A percentile compares a stretch with the other conserved stretches of the same genome.
Evolutionary conservation across 768 basidiomycete genomes (phyloP).

Genomic region (Suillus lakei): DNA sequence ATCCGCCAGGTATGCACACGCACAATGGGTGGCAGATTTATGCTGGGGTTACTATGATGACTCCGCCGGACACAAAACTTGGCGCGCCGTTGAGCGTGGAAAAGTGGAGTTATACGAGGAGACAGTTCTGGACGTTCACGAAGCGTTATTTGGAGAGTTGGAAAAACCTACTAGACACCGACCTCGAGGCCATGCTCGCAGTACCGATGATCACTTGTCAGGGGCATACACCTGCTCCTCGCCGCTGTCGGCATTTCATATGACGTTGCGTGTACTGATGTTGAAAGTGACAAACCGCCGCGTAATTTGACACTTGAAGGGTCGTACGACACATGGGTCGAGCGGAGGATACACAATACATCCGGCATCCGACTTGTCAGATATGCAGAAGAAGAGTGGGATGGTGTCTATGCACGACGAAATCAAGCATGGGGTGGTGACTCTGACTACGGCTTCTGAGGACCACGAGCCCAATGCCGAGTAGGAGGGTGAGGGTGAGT

Average conservation of each 20-base stretch:
- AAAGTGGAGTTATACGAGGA: constrained; percentile 13
- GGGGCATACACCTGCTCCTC: constrained; percentile 14
- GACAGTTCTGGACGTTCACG: constrained; percentile 13
- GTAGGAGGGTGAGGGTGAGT: background rate
- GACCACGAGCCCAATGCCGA: background rate
- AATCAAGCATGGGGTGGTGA: background rate
- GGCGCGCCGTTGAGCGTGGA: constrained; percentile 6
- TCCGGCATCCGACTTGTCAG: constrained; percentile 16
- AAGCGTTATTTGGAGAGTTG: constrained; percentile 15
- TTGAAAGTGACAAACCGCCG: constrained; percentile 1
- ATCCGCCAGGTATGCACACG: constrained; percentile 6
- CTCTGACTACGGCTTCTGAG: background rate
- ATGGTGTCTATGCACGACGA: background rate
- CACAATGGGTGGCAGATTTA: constrained; percentile 15
- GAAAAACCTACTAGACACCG: background rate
- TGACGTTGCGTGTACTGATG: constrained; percentile 14
- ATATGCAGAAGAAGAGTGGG: constrained; percentile 3
- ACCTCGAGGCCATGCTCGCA: background rate
- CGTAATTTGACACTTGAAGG: constrained; percentile 8
- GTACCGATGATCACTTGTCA: constrained; percentile 11
- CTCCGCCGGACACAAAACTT: background rate
- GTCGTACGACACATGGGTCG: constrained; percentile 16
- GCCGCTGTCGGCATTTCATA: constrained; percentile 13
- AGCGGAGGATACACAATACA: constrained; percentile 15
- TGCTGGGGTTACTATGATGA: constrained; percentile 19